phyloP scores from a whole-genome alignment of 2,329 filamentous ascomycete genomes.

The Alternaria sp. region DNA sequence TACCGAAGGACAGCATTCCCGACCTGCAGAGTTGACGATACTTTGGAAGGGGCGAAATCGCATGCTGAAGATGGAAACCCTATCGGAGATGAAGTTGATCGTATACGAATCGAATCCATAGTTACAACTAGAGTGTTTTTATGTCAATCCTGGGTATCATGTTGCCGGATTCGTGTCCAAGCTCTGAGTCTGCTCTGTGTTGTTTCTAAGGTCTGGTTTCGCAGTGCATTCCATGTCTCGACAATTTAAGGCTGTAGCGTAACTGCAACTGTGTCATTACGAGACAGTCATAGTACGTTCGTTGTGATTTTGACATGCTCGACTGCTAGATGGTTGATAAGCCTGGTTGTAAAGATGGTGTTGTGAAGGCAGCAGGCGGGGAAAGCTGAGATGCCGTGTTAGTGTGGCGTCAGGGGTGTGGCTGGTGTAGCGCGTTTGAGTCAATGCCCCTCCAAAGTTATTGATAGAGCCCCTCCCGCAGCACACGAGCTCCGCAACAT shows the following conservation, averaged over 20 bases:
- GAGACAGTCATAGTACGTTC: no score
- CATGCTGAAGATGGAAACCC: neutral
- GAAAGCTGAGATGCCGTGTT: neutral
- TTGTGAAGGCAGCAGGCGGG: neutral
- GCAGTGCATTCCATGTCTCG: neutral
- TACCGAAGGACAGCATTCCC: neutral
- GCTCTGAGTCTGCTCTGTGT: neutral
- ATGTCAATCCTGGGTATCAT: neutral
- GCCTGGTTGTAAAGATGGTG: no score
- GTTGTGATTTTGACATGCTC: no score
- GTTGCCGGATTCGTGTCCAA: neutral
- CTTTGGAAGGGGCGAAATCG: neutral
- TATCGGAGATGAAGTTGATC: neutral
- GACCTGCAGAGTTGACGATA: neutral
- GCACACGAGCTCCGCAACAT: slow-evolving; percentile 17
- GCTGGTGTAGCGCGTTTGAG: slow-evolving; percentile 27
- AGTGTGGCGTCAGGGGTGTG: slow-evolving; percentile 19
- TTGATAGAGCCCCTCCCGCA: slow-evolving; percentile 18
- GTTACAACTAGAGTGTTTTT: neutral
- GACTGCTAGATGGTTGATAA: no score
- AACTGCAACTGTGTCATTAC: rapidly evolving
- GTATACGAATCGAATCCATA: neutral
- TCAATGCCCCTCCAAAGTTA: slow-evolving; percentile 30
- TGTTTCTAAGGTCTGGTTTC: neutral
- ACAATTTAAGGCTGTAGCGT: neutral